phyloP scores from a whole-genome alignment of 257 asterid species.

The Ehretia macrophylla region DNA sequence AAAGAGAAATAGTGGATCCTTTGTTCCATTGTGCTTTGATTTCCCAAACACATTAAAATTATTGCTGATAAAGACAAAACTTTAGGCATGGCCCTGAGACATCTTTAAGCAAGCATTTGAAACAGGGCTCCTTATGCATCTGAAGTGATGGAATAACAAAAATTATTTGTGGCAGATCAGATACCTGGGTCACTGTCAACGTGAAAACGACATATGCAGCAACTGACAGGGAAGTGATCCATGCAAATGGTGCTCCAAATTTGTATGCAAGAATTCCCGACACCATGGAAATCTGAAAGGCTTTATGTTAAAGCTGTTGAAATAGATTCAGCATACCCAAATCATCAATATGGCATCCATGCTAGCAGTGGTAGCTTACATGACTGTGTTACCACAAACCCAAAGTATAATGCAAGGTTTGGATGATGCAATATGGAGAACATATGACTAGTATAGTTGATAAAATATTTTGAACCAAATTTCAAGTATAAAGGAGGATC shows the following conservation, averaged over 20 bases:
- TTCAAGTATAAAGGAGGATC: background rate
- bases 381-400: too few species aligned
- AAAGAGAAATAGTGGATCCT: background rate
- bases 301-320: conserved; percentile 33
- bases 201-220: conserved; percentile 82
- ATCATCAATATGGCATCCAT: too few species aligned
- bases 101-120: background rate
- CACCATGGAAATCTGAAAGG: conserved; percentile 90
- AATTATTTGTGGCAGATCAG: background rate
- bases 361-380: too few species aligned
- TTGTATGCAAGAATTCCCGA: conserved; percentile 96
- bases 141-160: too few species aligned
- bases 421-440: too few species aligned
- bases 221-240: conserved; percentile 90
- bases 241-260: conserved; percentile 97
- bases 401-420: too few species aligned
- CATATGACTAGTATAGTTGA: background rate
- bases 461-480: background rate
- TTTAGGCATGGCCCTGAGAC: too few species aligned
- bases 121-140: too few species aligned
- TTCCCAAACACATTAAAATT: too few species aligned
- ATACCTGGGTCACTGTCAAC: conserved; percentile 84
- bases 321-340: background rate
- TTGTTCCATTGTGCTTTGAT: too few species aligned
- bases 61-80: too few species aligned